These are phyloP conservation scores for Rhododendron mucronatum DNA, from an alignment of 148 eudicot genomes.

Conservation along the genomic window DNA sequence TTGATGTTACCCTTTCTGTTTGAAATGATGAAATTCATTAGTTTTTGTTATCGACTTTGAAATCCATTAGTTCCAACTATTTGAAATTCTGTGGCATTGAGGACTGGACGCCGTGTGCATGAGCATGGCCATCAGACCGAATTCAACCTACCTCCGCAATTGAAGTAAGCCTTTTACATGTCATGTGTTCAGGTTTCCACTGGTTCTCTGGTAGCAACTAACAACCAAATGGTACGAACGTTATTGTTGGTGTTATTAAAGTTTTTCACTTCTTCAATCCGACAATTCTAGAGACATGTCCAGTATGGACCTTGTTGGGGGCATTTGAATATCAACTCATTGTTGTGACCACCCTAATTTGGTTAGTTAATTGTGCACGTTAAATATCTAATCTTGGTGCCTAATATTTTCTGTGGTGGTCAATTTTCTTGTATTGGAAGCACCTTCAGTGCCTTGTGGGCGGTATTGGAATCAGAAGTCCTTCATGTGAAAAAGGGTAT, in stretches of 20 bases:
- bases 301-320: not conserved
- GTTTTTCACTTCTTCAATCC: not conserved
- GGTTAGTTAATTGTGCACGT: not conserved
- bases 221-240: not conserved
- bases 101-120: not conserved
- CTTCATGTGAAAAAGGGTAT: conserved; percentile 23
- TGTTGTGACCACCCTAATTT: not conserved
- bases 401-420: not conserved
- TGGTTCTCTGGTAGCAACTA: not conserved
- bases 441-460: not conserved
- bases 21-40: too few relatives aligned
- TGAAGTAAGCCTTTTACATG: not conserved
- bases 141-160: not conserved
- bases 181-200: not conserved
- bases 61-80: not conserved
- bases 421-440: not conserved
- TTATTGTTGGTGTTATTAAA: not conserved
- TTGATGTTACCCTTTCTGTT: not conserved
- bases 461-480: not conserved
- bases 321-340: not conserved
- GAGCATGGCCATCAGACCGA: not conserved
- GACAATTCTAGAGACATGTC: not conserved
- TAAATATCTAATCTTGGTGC: not conserved
- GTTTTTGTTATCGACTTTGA: not conserved
- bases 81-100: too few relatives aligned